phyloP scores from a whole-genome alignment of 2,329 filamentous ascomycete genomes.

The Aphanoascus verrucosus region DNA sequence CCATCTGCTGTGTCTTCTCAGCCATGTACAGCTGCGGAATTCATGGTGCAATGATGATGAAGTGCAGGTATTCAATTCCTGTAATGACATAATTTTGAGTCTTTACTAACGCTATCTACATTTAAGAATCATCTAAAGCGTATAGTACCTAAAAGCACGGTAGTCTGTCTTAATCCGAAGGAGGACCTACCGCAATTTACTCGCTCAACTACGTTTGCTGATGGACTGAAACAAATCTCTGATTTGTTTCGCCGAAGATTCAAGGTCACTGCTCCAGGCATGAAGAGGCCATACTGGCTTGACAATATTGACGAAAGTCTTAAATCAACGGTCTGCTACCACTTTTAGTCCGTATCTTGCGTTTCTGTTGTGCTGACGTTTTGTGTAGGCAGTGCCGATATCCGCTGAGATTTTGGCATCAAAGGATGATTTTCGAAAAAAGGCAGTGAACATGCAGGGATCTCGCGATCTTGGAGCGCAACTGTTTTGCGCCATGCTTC shows the following conservation, averaged over 20 bases:
- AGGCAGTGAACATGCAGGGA: constrained; percentile 59
- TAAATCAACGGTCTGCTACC: constrained; percentile 37
- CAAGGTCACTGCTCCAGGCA: constrained; percentile 57
- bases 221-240: constrained; percentile 60
- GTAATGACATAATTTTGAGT: background rate
- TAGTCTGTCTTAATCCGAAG: constrained; percentile 58
- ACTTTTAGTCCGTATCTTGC: constrained; percentile 10
- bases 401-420: constrained; percentile 60
- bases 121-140: constrained; percentile 43
- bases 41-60: constrained; percentile 72
- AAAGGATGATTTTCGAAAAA: constrained; percentile 59
- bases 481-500: constrained; percentile 76
- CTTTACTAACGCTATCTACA: constrained; percentile 12
- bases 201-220: constrained; percentile 63
- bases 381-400: constrained; percentile 21
- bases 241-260: constrained; percentile 61
- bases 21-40: constrained; percentile 68
- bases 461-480: constrained; percentile 86
- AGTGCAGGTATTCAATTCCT: constrained; percentile 46
- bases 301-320: constrained; percentile 53
- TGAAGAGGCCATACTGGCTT: constrained; percentile 64
- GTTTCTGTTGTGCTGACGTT: background rate
- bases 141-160: constrained; percentile 55
- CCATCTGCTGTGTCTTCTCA: constrained; percentile 72
- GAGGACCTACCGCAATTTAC: constrained; percentile 61